These are phyloP conservation scores for Colletotrichum godetiae DNA, from an alignment of 2,329 filamentous ascomycete species.

Conservation along the genomic window DNA sequence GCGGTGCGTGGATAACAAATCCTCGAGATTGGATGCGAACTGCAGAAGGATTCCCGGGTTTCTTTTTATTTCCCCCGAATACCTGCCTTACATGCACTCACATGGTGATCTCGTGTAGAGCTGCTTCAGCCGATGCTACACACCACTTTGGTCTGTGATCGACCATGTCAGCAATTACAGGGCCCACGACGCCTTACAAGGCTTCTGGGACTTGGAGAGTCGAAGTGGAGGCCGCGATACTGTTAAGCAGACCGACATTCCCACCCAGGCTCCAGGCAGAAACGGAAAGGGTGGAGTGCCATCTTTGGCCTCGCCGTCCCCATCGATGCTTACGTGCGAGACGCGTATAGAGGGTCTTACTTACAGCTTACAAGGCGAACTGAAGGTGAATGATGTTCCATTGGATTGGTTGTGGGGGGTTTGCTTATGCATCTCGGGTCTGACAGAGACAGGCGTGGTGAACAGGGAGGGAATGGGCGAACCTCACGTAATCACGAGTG, in stretches of 20 bases:
- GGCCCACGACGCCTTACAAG: neutral
- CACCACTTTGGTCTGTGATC: neutral
- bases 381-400: neutral
- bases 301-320: neutral
- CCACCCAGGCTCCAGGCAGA: neutral
- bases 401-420: neutral
- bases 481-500: neutral
- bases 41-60: neutral
- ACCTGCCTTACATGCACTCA: neutral
- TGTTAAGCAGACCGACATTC: constrained; percentile 35
- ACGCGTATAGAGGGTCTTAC: too few relatives aligned
- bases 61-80: neutral
- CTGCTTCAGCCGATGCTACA: neutral
- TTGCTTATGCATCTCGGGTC: neutral
- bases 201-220: neutral
- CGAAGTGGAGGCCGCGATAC: neutral
- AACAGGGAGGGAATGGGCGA: neutral
- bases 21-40: neutral
- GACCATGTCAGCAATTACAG: neutral
- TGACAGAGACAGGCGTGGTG: neutral
- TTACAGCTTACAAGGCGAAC: neutral
- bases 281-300: neutral
- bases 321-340: neutral
- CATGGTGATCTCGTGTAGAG: neutral
- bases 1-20: neutral